Percentiles rank a stretch among this genome's conserved stretches.
These are phyloP conservation scores for Cotoneaster glaucophyllus DNA, from an alignment of 306 rosid genomes.

Conservation along the genomic window DNA sequence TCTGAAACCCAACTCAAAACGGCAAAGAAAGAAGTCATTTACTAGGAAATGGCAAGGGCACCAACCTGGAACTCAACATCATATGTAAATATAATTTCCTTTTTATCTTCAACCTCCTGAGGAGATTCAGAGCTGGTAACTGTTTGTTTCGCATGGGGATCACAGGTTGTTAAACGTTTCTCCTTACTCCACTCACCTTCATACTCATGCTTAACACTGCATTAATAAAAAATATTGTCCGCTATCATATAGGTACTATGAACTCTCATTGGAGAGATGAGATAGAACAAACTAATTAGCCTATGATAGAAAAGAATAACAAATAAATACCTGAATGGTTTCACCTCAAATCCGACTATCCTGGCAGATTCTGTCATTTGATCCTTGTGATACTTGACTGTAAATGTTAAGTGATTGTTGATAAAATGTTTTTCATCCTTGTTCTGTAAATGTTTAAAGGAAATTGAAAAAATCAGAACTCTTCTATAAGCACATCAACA, in stretches of 20 bases:
- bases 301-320: slow-evolving; percentile 13
- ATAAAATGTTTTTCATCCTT: slow-evolving; percentile 75
- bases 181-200: slow-evolving; percentile 60
- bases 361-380: slow-evolving; percentile 57
- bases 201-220: slow-evolving; percentile 66
- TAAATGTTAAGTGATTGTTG: slow-evolving; percentile 73
- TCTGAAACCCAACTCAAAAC: slow-evolving; percentile 1
- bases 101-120: slow-evolving; percentile 78
- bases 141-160: slow-evolving; percentile 61
- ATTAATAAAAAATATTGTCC: slow-evolving; percentile 18
- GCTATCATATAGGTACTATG: slow-evolving; percentile 3
- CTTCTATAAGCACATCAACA: not conserved
- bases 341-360: slow-evolving; percentile 92
- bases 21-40: not conserved
- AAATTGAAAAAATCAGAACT: slow-evolving; percentile 1
- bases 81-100: slow-evolving; percentile 74
- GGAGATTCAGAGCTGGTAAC: slow-evolving; percentile 72
- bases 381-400: slow-evolving; percentile 74
- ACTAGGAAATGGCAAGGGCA: slow-evolving; percentile 1
- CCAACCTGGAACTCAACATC: slow-evolving; percentile 90
- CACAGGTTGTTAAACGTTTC: slow-evolving; percentile 65
- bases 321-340: slow-evolving; percentile 62
- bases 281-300: not conserved
- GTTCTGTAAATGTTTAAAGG: slow-evolving; percentile 37
- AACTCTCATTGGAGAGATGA: slow-evolving; percentile 1